Base-by-base conservation (phyloP, 2,329 filamentous ascomycete species). In the Colletotrichum kahawae region DNA sequence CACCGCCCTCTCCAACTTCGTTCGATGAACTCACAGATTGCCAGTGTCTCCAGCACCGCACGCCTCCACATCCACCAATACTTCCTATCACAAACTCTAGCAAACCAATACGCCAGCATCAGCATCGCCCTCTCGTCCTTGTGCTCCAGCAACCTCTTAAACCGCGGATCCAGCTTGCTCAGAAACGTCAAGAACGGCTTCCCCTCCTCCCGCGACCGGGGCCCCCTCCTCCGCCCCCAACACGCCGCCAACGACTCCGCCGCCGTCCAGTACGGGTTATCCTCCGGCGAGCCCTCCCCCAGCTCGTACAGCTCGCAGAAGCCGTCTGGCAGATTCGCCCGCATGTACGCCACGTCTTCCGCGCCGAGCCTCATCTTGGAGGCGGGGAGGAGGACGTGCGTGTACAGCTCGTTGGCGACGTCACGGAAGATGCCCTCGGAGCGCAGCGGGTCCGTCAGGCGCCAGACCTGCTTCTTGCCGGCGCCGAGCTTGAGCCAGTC, bases 401-500 rank as follows among this genome's bases (percentile, higher is more conserved):
- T 34, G 14, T 56, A 68, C 29, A 70, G 48, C 4, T 79, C 72
- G 0, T 59, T 33, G 10, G 78, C 48, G 13, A 86, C 78, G 0
- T 76, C 51, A 60, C 83, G 77, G 77, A 91, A 91, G 3, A 88
- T 76, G 67, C 88, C 89, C 21, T 88, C 87, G 0, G 83, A 78
- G 12, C 88, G 83, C 5, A 84, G 74, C 0, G 90, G 88, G 65
- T 92, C 84, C 1, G 88, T 83, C 0, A 92, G 79, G 2, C 85
- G 79, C 87, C 88, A 92, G 1, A 93, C 83, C 5, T 86, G 84
- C 68, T 84, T 86, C 81, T 93, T 93, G 0, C 90, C 89, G 14
- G 89, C 86, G 72, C 85, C 87, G 80, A 93, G 86, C 65, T 84
- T 88, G 3, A 93, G 79, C 92, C 91, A 93, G 78, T 90, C 85